Base-by-base conservation (phyloP, 805 yeast species). In the Cyberlindnera veronae region DNA sequence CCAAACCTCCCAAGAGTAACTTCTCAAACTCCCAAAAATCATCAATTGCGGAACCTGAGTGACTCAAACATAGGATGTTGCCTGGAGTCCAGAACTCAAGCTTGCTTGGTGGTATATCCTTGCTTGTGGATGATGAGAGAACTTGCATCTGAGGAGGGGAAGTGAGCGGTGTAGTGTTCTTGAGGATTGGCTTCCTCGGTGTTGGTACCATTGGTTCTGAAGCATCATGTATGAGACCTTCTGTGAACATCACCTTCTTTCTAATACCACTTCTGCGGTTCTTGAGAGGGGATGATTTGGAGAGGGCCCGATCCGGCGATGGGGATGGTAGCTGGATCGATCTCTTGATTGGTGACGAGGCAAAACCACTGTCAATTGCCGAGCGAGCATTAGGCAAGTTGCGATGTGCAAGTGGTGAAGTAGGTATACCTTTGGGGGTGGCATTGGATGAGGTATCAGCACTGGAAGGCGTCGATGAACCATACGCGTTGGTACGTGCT, bases 51-150 rank as follows among this genome's bases (percentile, higher is more conserved):
- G 37, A 20, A 4, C 19, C 24, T n/a, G 13, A 29, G 6, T 36
- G 38, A 12, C 20, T 27, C 20, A 49, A 14, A n/a, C 41, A 35
- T 5, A 54, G 55, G 18, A 57, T 55, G 18, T 51, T 49, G 9
- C 61, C 61, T 3, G 52, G 51, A 11, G 49, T 27, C 61, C 61
- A 57, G 29, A 48, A 57, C 6, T 51, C 37, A 11, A 12, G 17
- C 16, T 15, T 29, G n/a, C 10, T 17, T 3, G 39, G 39, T 15
- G 29, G 29, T 15, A 13, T 14, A 6, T 5, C 16, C 10, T 6
- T 18, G 14, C 18, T 17, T 19, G 21, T 32, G 13, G 20, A 15
- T 9, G 36, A 6, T 20, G 32, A 22, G 18, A 45, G 30, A 13
- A 38, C 39, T 13, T 28, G 24, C 46, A 43, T 44, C 20, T 44